These are phyloP conservation scores for Neostapfia colusana DNA, from an alignment of 176 grass and related monocot genomes.

Conservation along the genomic window DNA sequence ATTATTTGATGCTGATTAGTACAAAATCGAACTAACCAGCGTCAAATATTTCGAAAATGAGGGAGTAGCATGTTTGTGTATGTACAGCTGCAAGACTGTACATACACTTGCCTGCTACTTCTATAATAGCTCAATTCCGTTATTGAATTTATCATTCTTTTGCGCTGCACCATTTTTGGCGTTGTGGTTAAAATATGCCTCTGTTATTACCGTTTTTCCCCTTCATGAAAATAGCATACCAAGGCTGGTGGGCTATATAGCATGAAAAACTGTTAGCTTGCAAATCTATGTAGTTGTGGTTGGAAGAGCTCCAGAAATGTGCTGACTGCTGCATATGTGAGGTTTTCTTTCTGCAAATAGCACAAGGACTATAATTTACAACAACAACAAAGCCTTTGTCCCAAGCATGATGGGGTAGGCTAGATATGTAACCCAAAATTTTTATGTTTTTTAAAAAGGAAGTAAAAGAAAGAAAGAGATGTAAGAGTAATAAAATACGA, in stretches of 20 bases:
- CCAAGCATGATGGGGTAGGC: too few relatives aligned
- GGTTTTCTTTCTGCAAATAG: constrained; percentile 21
- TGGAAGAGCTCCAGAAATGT: constrained; percentile 30
- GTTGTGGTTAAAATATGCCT: background rate
- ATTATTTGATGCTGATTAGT: too few relatives aligned
- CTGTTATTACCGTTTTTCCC: background rate
- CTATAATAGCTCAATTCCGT: constrained; percentile 9
- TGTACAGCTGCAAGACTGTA: constrained; percentile 51
- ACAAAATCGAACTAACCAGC: too few relatives aligned
- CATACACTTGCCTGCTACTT: constrained; percentile 40
- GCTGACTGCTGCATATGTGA: constrained; percentile 9
- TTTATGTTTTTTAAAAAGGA: too few relatives aligned
- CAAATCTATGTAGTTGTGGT: constrained; percentile 18
- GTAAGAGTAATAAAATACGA: too few relatives aligned
- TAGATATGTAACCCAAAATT: too few relatives aligned
- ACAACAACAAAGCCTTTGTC: too few relatives aligned
- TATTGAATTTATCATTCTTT: constrained; percentile 28
- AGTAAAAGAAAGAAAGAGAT: too few relatives aligned
- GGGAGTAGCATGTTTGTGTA: constrained; percentile 50
- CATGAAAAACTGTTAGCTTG: background rate
- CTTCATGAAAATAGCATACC: constrained; percentile 21
- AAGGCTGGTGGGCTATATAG: background rate
- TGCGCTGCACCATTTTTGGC: background rate
- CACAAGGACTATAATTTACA: constrained; percentile 17
- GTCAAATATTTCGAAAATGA: too few relatives aligned